Evolutionary conservation across 805 yeast species (phyloP).

Genomic region (Nakazawaea ishiwadae): DNA sequence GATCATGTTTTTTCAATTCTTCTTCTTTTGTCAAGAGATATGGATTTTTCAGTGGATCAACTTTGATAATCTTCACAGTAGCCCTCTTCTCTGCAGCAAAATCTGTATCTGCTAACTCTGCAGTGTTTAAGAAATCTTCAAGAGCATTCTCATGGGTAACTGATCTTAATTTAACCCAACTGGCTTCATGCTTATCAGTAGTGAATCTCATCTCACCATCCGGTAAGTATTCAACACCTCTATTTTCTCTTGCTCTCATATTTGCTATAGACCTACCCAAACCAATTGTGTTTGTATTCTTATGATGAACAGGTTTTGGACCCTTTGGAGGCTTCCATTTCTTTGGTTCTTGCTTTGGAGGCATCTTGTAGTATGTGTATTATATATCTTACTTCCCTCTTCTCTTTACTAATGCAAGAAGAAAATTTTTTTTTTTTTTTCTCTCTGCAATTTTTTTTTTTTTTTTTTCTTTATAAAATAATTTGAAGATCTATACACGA

Average conservation of each 20-base stretch:
- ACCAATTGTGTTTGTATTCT: slow-evolving; percentile 79
- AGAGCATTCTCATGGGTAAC: slow-evolving; percentile 92
- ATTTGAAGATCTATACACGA: background rate
- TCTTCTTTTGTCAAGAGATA: slow-evolving; percentile 64
- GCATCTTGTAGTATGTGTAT: slow-evolving; percentile 27
- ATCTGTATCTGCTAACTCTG: slow-evolving; percentile 93
- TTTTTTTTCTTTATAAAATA: background rate
- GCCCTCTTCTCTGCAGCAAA: slow-evolving; percentile 87
- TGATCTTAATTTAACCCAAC: slow-evolving; percentile 86
- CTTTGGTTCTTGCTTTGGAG: slow-evolving; percentile 48
- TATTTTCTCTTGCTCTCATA: slow-evolving; percentile 64
- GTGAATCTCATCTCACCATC: slow-evolving; percentile 90
- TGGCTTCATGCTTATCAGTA: slow-evolving; percentile 77
- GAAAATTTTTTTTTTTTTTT: background rate
- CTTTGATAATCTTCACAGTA: slow-evolving; percentile 78
- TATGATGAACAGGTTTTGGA: slow-evolving; percentile 83
- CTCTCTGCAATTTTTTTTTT: background rate
- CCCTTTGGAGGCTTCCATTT: slow-evolving; percentile 90
- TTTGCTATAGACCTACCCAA: slow-evolving; percentile 80
- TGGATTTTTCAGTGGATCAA: slow-evolving; percentile 52
- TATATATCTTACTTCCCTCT: background rate
- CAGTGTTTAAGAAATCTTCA: slow-evolving; percentile 93
- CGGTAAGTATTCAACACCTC: slow-evolving; percentile 59
- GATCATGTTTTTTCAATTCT: slow-evolving; percentile 50
- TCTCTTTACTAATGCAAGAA: background rate